Conservation (phyloP, 2,329 filamentous ascomycete genomes). For the Fusarium camptoceras region DNA sequence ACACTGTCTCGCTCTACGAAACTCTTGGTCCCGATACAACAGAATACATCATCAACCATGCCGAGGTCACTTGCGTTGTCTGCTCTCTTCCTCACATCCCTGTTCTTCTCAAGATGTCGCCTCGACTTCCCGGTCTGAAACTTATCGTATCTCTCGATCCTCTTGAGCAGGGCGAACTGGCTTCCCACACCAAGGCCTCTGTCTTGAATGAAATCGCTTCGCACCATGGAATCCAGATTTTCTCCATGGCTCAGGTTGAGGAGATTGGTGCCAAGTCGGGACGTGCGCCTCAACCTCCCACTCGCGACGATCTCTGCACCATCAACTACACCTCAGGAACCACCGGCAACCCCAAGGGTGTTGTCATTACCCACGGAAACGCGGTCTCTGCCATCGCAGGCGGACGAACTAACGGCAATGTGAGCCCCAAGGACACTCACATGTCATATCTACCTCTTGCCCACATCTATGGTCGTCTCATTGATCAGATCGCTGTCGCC, state of each 20-base stretch:
- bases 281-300: slow-evolving; percentile 76
- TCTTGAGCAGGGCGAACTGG: slow-evolving; percentile 80
- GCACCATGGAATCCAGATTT: slow-evolving; percentile 80
- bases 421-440: slow-evolving; percentile 68
- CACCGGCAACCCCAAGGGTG: slow-evolving; percentile 85
- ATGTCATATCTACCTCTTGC: slow-evolving; percentile 93
- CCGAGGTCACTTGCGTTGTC: slow-evolving; percentile 78
- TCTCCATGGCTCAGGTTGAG: slow-evolving; percentile 85
- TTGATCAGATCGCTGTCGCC: slow-evolving; percentile 80
- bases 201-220: slow-evolving; percentile 81
- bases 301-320: slow-evolving; percentile 81
- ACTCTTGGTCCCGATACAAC: slow-evolving; percentile 91
- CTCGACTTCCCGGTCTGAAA: slow-evolving; percentile 84
- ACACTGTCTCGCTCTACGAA: slow-evolving; percentile 94
- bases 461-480: slow-evolving; percentile 90
- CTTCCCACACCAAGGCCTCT: slow-evolving; percentile 81
- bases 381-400: slow-evolving; percentile 78
- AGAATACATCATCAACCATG: slow-evolving; percentile 96
- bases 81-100: slow-evolving; percentile 85
- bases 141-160: slow-evolving; percentile 88
- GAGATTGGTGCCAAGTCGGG: slow-evolving; percentile 78
- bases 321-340: slow-evolving; percentile 94
- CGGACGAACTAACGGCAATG: slow-evolving; percentile 66
- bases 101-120: slow-evolving; percentile 80
- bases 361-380: slow-evolving; percentile 83